Evolutionary conservation across 306 rosid genomes (phyloP).

Genomic region (Pterocarpus macrocarpus): DNA sequence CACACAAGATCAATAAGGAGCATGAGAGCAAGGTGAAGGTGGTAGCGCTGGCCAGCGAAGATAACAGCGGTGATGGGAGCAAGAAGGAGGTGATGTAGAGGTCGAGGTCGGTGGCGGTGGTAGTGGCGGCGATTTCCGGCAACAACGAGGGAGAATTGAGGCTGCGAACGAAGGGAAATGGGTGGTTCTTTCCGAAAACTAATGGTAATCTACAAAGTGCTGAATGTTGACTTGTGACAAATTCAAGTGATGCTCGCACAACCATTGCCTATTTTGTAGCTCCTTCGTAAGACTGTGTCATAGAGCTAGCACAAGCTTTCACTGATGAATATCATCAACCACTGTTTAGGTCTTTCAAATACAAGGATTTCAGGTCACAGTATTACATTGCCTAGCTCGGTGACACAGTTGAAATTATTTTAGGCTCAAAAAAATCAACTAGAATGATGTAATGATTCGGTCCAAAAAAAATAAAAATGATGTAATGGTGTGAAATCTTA

Average conservation of each 20-base stretch:
- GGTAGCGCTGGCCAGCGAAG: too few relatives aligned
- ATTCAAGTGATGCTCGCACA: slow-evolving; percentile 50
- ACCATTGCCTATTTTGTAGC: slow-evolving; percentile 45
- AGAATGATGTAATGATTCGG: too few relatives aligned
- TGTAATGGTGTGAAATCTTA: not conserved
- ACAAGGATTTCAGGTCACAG: slow-evolving; percentile 9
- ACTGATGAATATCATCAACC: slow-evolving; percentile 54
- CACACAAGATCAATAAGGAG: too few relatives aligned
- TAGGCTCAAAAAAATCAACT: not conserved
- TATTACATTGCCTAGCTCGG: slow-evolving; percentile 32
- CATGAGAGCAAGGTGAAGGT: too few relatives aligned
- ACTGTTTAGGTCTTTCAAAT: slow-evolving; percentile 39
- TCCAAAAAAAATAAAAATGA: too few relatives aligned
- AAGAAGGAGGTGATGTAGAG: too few relatives aligned
- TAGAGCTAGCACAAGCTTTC: slow-evolving; percentile 63
- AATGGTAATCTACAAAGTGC: slow-evolving; percentile 59
- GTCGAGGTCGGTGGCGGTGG: too few relatives aligned
- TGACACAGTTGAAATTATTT: slow-evolving; percentile 37
- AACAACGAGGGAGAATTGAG: too few relatives aligned
- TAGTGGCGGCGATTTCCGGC: too few relatives aligned
- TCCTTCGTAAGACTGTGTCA: slow-evolving; percentile 50
- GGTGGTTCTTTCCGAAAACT: slow-evolving; percentile 6
- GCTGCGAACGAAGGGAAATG: too few relatives aligned
- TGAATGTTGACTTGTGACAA: slow-evolving; percentile 67
- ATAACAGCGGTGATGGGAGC: too few relatives aligned